Percentiles rank a stretch among this genome's conserved stretches.
These are phyloP conservation scores for Podospora pseudopauciseta DNA, from an alignment of 495 filamentous ascomycete genomes.

Conservation along the genomic window DNA sequence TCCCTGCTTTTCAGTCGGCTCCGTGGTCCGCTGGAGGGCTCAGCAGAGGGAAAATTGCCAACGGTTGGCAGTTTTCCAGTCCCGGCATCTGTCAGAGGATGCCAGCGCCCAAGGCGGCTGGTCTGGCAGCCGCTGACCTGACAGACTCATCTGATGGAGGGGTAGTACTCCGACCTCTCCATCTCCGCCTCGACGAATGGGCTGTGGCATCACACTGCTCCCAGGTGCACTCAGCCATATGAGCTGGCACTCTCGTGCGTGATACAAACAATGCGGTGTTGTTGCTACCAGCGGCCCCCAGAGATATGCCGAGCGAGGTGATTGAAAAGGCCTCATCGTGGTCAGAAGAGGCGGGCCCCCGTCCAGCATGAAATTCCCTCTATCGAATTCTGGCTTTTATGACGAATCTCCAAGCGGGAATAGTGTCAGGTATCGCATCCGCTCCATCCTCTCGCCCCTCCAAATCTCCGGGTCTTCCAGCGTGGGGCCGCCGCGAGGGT, in stretches of 20 bases:
- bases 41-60: neutral
- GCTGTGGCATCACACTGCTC: neutral
- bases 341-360: no score
- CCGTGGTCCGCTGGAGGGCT: constrained; percentile 2
- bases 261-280: neutral
- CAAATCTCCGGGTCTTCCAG: constrained; percentile 18
- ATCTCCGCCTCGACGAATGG: constrained; percentile 5
- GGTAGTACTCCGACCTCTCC: constrained; percentile 1
- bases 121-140: neutral
- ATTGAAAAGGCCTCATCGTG: neutral
- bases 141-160: neutral
- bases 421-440: neutral
- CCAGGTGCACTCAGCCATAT: constrained; percentile 2
- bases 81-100: neutral
- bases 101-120: neutral
- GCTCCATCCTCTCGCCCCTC: constrained; percentile 19
- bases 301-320: neutral
- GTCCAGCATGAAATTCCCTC: no score
- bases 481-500: neutral
- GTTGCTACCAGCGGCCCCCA: neutral
- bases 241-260: neutral
- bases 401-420: no score
- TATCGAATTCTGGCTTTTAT: no score
- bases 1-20: constrained; percentile 2
- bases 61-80: constrained; percentile 1